Evolutionary conservation across 1,284 basidiomycete genomes (phyloP).

Genomic region (Microbotryum silenes-acaulis): DNA sequence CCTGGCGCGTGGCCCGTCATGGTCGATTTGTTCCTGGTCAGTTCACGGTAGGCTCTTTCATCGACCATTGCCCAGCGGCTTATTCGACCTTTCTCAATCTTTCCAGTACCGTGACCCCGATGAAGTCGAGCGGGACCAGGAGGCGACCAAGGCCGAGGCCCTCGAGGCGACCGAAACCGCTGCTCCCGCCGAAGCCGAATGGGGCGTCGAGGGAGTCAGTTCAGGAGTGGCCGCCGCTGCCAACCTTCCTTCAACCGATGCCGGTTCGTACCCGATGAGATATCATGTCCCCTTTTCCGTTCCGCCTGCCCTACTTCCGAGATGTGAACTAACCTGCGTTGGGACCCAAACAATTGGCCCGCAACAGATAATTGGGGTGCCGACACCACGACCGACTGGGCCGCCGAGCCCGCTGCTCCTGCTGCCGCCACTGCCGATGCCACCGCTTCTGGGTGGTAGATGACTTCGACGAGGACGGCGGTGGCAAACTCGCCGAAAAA

Average conservation of each 20-base stretch:
- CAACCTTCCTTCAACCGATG: slow-evolving; percentile 32
- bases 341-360: slow-evolving; percentile 24
- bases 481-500: no score
- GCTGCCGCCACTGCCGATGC: slow-evolving; percentile 1
- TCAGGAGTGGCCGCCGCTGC: slow-evolving; percentile 41
- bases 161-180: slow-evolving; percentile 43
- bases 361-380: slow-evolving; percentile 30
- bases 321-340: no score
- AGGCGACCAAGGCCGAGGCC: slow-evolving; percentile 51
- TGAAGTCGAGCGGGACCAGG: slow-evolving; percentile 95
- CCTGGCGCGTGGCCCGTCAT: slow-evolving; percentile 92
- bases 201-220: slow-evolving; percentile 33
- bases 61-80: no score
- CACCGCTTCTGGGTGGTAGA: slow-evolving; percentile 4
- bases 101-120: slow-evolving; percentile 89
- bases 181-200: slow-evolving; percentile 42
- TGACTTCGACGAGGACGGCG: no score
- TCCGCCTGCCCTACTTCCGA: no score
- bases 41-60: background rate
- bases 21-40: slow-evolving; percentile 94
- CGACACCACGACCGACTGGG: slow-evolving; percentile 24
- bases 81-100: no score
- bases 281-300: no score
- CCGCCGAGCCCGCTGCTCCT: slow-evolving; percentile 16
- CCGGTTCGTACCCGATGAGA: slow-evolving; percentile 6